Conservation (phyloP, 805 yeast species). For the Hanseniaspora meyeri region DNA sequence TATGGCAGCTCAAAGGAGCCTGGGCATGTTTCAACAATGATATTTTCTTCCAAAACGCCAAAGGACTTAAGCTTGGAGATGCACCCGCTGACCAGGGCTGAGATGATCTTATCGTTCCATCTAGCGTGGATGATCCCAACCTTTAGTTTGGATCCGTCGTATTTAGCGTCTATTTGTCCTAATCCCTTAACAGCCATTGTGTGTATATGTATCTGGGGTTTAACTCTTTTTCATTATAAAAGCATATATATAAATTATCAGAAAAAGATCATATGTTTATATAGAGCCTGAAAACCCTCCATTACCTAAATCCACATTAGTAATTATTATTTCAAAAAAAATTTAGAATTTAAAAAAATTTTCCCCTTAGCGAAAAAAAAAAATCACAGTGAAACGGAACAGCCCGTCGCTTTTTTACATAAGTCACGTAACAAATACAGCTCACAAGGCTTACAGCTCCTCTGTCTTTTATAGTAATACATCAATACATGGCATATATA, state of each 20-base stretch:
- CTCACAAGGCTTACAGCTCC: too few relatives aligned
- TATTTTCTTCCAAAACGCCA: slow-evolving; percentile 67
- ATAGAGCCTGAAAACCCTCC: too few relatives aligned
- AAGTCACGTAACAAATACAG: too few relatives aligned
- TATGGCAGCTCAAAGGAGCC: slow-evolving; percentile 91
- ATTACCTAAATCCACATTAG: too few relatives aligned
- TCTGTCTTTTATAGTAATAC: too few relatives aligned
- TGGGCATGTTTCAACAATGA: slow-evolving; percentile 75
- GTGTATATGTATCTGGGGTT: neutral
- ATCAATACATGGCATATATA: too few relatives aligned
- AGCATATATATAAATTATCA: neutral
- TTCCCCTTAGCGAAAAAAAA: neutral
- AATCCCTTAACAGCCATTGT: slow-evolving; percentile 71
- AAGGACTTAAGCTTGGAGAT: slow-evolving; percentile 42
- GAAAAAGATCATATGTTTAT: neutral
- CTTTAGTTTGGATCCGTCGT: slow-evolving; percentile 56
- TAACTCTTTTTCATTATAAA: neutral
- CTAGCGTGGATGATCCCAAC: slow-evolving; percentile 90
- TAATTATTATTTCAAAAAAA: too few relatives aligned
- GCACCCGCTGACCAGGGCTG: slow-evolving; percentile 71
- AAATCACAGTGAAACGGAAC: too few relatives aligned
- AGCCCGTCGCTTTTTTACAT: too few relatives aligned
- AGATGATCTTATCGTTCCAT: slow-evolving; percentile 76
- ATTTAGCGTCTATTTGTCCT: slow-evolving; percentile 56
- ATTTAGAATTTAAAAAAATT: too few relatives aligned